Evolutionary conservation across 805 yeast genomes (phyloP), one percentile per base, ranked within the genome.

Genomic region (Metschnikowia hibisci): DNA sequence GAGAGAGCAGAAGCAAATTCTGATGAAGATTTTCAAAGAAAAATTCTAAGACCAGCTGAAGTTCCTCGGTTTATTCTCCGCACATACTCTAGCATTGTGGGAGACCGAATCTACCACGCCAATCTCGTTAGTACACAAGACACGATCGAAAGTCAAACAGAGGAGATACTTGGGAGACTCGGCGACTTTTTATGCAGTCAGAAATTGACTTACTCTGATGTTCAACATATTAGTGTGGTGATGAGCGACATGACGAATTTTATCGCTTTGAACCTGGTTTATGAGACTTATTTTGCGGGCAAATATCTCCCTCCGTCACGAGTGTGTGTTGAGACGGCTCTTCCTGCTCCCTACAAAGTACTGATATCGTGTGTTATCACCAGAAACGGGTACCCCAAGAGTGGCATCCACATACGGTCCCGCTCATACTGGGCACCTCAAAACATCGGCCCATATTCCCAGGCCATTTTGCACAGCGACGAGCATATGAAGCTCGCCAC

Each of bases 371-470:
- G 84, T 12, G 67, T 76, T 11, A 74, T 76, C 0, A 55, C 80
- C 13, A 51, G 62, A 20, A 13, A 23, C 4, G 23, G 13, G 10
- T 28, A 13, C 7, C 37, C 36, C 9, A 84, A 84, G 52, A 66
- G 65, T 25, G 96, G 98, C 0, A 67, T 91, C 12, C 98, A 93
- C 57, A 88, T 93, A 7, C 91, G 93, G 54, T 89, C 97, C 1
- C 73, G 90, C 46, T 89, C 97, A 32, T 90, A 86, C 60, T 93
- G 99, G 99, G 98, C 97, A 0, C 99, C 99, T 0, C 91, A 96
- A 29, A 93, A 93, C 53, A 93, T 93, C 35, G 99, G 99, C 0
- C 99, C 99, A 0, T 93, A 93, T 59, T 91, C 99, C 0, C 99
- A 93, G 62, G 77, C 90, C 0, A 78, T 81, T 9, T 62, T 75